Evolutionary conservation across 1,139 yeast genomes (phyloP), one percentile per base, ranked within the genome.

Genomic region (Geotrichum restrictum): DNA sequence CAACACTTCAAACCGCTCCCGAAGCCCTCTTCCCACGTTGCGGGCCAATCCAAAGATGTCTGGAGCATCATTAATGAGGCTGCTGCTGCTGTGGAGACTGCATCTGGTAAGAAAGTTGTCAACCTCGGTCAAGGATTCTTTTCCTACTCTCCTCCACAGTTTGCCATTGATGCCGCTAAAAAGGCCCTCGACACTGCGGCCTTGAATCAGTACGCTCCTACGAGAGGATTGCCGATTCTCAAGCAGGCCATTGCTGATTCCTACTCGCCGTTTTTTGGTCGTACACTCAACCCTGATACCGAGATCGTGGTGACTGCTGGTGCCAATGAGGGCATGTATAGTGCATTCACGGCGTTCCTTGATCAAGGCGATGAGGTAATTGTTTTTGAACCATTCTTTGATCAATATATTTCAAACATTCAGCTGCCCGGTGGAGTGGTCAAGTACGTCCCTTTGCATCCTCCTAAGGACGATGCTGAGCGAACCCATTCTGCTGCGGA

Each of bases 121-220:
- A 93, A 93, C 63, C 77, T 93, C 56, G 98, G 98, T 34, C 98
- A 93, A 69, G 98, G 98, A 1, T 93, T 93, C 71, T 93, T 93
- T 74, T 88, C 96, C 1, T 93, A 91, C 68, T 79, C 89, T 40
- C 97, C 98, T 1, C 98, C 98, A 0, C 79, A 81, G 21, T 93
- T 93, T 71, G 96, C 95, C n/a, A 75, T 86, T 57, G 76, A 80
- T 14, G 95, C 96, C 2, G 95, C 93, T n/a, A 78, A 80, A 59
- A 76, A 78, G 43, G 93, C 96, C 0, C 74, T 91, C 53, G 80
- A 80, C 45, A 74, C 74, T 34, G 85, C 97, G 4, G 77, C 82
- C 58, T 81, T 80, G 67, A 91, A 93, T 68, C 98, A 93, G 70
- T 93, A 93, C 65, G 88, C 98, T 2, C 96, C 85, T 13, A 86